Percentiles rank a stretch among this genome's conserved stretches.
Evolutionary conservation across 2,329 filamentous ascomycete genomes (phyloP).

Genomic region (Penicillium sp.): DNA sequence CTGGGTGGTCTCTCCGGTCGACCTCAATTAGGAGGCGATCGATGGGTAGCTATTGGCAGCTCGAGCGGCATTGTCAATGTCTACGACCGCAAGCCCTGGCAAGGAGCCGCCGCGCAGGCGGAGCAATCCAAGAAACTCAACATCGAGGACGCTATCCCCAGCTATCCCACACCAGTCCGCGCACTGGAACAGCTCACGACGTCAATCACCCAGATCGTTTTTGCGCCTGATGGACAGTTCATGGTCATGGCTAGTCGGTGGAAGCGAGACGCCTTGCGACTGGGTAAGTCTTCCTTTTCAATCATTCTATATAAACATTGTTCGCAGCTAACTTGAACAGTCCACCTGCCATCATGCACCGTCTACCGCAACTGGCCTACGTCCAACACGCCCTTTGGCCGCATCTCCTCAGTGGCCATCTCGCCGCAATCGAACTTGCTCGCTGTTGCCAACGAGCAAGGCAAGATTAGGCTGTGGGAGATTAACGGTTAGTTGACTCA

Average conservation of each 20-base stretch:
- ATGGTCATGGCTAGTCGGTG: constrained; percentile 79
- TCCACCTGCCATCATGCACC: constrained; percentile 86
- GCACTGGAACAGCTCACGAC: constrained; percentile 84
- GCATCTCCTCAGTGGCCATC: constrained; percentile 72
- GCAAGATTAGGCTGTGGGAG: constrained; percentile 89
- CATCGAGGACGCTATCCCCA: constrained; percentile 51
- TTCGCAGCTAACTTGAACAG: not conserved
- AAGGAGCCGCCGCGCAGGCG: constrained; percentile 35
- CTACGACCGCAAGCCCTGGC: constrained; percentile 74
- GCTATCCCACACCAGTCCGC: constrained; percentile 66
- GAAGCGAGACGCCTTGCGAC: constrained; percentile 81
- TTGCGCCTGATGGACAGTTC: constrained; percentile 86
- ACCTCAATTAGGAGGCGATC: constrained; percentile 62
- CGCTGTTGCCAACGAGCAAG: constrained; percentile 82
- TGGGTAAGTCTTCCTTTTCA: constrained; percentile 44
- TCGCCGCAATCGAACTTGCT: constrained; percentile 63
- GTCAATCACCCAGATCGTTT: constrained; percentile 71
- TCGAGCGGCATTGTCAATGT: constrained; percentile 87
- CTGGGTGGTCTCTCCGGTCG: constrained; percentile 56
- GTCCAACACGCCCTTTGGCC: constrained; percentile 77
- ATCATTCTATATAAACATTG: not conserved
- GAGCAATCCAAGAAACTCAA: constrained; percentile 21
- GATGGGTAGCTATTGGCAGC: constrained; percentile 86
- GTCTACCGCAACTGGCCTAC: constrained; percentile 98
- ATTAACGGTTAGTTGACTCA: constrained; percentile 51